Evolutionary conservation across 2,329 filamentous ascomycete genomes (phyloP), one percentile per base, ranked within the genome.

Genomic region (Cladophialophora yegresii): DNA sequence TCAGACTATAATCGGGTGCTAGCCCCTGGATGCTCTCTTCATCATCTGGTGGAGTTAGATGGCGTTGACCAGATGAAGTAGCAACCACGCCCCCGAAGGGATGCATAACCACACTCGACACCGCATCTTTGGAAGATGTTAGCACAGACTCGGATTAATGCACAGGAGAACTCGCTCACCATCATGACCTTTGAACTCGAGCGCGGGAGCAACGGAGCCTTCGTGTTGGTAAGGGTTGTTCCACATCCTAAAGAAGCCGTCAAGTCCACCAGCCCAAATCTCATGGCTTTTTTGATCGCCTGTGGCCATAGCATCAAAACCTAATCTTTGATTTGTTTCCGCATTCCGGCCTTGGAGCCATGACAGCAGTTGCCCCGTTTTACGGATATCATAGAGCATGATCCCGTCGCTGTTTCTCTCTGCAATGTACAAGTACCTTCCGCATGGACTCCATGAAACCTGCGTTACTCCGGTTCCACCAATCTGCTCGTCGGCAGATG

Each of bases 211-310:
- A 40, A 80, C 72, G 3, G 75, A 73, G 9, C 79, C 82, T 61
- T 76, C 77, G 22, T 69, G 70, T 45, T 72, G 69, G n/a, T 78
- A 74, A 0, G 81, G 77, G 63, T 81, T 76, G 49, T 73, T 76
- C 84, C 84, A 85, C 60, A 80, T 75, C 63, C 83, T 77, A 61
- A 85, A 77, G 20, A 69, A 70, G 0, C 86, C 86, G 76, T 88
- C 85, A 0, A 74, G 79, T 0, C 85, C 85, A 9, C 86, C 86
- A 53, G 78, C 80, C 85, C 85, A 87, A 22, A 88, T 74, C 70
- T 87, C 83, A 69, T 82, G 78, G 8, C 77, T 75, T 10, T 73
- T 75, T 28, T 72, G 71, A 22, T 74, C 53, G 58, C 74, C 54
- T 66, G 71, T 68, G 32, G 73, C n/a, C 10, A 78, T 76, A 4